Evolutionary conservation across 495 filamentous ascomycete genomes (phyloP), one percentile per base, ranked within the genome.

Genomic region (Aspergillus nidulans): DNA sequence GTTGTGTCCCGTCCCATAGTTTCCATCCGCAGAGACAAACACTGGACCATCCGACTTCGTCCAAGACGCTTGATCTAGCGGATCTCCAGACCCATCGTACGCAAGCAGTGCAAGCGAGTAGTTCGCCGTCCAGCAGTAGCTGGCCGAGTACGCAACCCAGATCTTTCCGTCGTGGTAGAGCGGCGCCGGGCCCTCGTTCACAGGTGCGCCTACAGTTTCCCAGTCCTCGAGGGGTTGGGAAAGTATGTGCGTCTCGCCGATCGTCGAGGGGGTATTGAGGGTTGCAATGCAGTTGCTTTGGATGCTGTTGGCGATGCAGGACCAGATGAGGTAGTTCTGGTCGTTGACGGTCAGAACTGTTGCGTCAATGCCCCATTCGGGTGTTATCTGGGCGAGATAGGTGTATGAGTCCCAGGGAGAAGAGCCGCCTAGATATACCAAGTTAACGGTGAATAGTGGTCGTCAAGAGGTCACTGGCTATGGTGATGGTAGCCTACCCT

Each of bases 321-420:
- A 55, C 43, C 52, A 55, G 52, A 55, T 45, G 12, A 55, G 44
- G 52, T 55, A 55, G 43, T 55, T 49, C 26, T 55, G 30, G 6
- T 8, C 12, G 42, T 26, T 16, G 16, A 55, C 19, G 1, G 20
- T 49, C 4, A 55, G 44, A 20, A 55, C 52, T 19, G 52, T 55
- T 18, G 18, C 43, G 36, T 55, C 52, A 12, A 54, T 55, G 20
- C 52, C 52, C 52, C 52, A 55, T 39, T 47, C 52, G 3, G 52
- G 52, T 12, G 52, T 55, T 18, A 55, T 30, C 26, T 55, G 52
- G 16, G 15, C 52, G 42, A 55, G 52, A 34, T 55, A 55, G 16
- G 20, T 55, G 52, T 55, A 55, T 34, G 42, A 18, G 28, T 55
- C 42, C 52, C 52, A 55, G 42, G 52, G 52, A 32, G 39, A 45